Conservation (phyloP, 208 protist species). For the Trypanosoma congolense region DNA sequence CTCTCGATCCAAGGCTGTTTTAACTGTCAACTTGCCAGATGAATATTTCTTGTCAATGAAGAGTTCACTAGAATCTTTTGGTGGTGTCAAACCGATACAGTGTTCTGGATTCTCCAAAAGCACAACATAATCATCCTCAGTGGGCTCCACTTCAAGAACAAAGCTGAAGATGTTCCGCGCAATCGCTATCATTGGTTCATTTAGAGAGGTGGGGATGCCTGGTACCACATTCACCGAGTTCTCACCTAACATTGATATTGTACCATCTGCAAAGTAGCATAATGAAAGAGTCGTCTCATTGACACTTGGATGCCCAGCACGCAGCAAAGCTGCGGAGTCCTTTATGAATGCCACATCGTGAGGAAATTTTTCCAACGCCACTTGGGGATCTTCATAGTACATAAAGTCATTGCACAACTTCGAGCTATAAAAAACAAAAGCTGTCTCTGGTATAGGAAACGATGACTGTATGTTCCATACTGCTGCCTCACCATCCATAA, state of each 20-base stretch:
- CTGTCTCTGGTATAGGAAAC: slow-evolving; percentile 16
- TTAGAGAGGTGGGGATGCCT: slow-evolving; percentile 43
- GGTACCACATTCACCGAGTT: slow-evolving; percentile 30
- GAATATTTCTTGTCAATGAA: slow-evolving; percentile 3
- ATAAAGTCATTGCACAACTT: slow-evolving; percentile 57
- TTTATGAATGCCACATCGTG: slow-evolving; percentile 12
- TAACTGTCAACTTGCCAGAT: slow-evolving; percentile 20
- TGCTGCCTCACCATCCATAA: slow-evolving; percentile 53
- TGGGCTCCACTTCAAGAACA: slow-evolving; percentile 33
- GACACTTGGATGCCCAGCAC: slow-evolving; percentile 2
- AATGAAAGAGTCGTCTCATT: slow-evolving; percentile 26
- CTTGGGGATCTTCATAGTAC: slow-evolving; percentile 47
- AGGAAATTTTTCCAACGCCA: no score
- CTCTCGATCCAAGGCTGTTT: slow-evolving; percentile 36
- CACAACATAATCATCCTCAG: slow-evolving; percentile 53
- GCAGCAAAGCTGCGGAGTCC: slow-evolving; percentile 12
- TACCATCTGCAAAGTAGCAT: slow-evolving; percentile 42
- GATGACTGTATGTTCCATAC: slow-evolving; percentile 51
- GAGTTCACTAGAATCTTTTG: slow-evolving; percentile 1
- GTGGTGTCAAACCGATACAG: slow-evolving; percentile 37
- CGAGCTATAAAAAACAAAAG: slow-evolving; percentile 77
- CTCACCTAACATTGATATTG: slow-evolving; percentile 32
- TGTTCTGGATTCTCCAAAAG: slow-evolving; percentile 34
- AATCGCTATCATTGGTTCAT: slow-evolving; percentile 10
- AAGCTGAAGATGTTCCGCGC: slow-evolving; percentile 46